Percentiles rank a stretch among this genome's conserved stretches.
phyloP scores from a whole-genome alignment of 371 early-diverging fungal genomes.

The Saksenaea oblongispora region DNA sequence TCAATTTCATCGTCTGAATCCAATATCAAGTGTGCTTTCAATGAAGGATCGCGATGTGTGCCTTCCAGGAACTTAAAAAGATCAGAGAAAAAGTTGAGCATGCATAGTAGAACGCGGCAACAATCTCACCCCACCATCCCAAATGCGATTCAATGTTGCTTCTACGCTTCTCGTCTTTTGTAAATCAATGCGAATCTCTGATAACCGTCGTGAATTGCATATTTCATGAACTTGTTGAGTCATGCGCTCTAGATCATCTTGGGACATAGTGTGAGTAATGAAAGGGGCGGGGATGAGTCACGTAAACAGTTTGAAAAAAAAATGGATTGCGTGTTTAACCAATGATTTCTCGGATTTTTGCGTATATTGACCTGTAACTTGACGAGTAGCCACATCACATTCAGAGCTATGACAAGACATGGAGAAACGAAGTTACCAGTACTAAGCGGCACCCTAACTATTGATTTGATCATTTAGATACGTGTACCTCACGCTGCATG shows the following conservation, averaged over 20 bases:
- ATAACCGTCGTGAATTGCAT: slow-evolving; percentile 18
- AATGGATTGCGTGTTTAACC: neutral
- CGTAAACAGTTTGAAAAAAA: neutral
- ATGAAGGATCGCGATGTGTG: slow-evolving; percentile 27
- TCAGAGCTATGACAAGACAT: too few species aligned
- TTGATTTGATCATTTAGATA: too few species aligned
- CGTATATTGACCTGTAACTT: too few species aligned
- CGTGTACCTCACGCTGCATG: too few species aligned
- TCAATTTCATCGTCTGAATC: slow-evolving; percentile 25
- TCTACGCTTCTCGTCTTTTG: slow-evolving; percentile 44
- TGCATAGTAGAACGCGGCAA: neutral
- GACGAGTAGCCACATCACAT: too few species aligned
- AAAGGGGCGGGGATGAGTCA: neutral
- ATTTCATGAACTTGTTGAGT: slow-evolving; percentile 31
- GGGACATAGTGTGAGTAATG: slow-evolving; percentile 11
- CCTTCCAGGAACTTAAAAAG: slow-evolving; percentile 43
- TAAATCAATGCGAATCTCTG: slow-evolving; percentile 47
- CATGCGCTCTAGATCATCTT: slow-evolving; percentile 22
- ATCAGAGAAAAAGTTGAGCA: neutral
- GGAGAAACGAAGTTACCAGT: too few species aligned
- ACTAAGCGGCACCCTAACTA: too few species aligned
- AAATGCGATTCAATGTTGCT: slow-evolving; percentile 54
- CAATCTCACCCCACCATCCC: slow-evolving; percentile 47
- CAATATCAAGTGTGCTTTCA: slow-evolving; percentile 13
- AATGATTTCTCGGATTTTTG: too few species aligned